Evolutionary conservation across 441 rosid genomes (phyloP).

Genomic region (Sinapis alba): DNA sequence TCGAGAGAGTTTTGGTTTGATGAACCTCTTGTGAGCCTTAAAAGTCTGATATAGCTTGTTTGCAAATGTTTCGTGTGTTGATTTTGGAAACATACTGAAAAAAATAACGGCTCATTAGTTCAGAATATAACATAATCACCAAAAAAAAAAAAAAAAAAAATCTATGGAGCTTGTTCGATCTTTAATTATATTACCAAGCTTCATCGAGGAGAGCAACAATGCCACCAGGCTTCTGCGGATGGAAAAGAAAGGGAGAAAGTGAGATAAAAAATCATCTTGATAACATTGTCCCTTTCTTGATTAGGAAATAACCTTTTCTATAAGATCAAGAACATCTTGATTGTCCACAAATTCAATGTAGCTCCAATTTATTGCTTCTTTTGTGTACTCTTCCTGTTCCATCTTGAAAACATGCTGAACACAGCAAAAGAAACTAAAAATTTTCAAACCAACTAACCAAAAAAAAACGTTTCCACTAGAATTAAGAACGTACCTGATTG

Average conservation of each 20-base stretch:
- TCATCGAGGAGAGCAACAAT: constrained; percentile 95
- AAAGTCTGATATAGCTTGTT: constrained; percentile 96
- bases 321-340: constrained; percentile 95
- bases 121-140: constrained; percentile 18
- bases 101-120: constrained; percentile 11
- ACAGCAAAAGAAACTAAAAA: constrained; percentile 26
- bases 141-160: too few species aligned
- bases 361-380: constrained; percentile 96
- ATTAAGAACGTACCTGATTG: constrained; percentile 72
- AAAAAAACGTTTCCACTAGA: constrained; percentile 1
- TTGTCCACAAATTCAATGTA: constrained; percentile 98
- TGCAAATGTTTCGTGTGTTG: constrained; percentile 97
- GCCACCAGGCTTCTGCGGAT: constrained; percentile 94
- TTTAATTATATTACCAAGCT: constrained; percentile 81
- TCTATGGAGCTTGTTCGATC: not conserved
- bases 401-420: constrained; percentile 97
- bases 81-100: constrained; percentile 98
- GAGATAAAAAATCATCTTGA: constrained; percentile 27
- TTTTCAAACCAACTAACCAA: not conserved
- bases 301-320: constrained; percentile 73
- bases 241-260: not conserved
- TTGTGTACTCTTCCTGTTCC: constrained; percentile 99
- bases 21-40: constrained; percentile 81
- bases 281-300: constrained; percentile 50
- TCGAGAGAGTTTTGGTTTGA: constrained; percentile 96